phyloP scores from a whole-genome alignment of 352 stramenopile species.

The Pythium folliculosum region DNA sequence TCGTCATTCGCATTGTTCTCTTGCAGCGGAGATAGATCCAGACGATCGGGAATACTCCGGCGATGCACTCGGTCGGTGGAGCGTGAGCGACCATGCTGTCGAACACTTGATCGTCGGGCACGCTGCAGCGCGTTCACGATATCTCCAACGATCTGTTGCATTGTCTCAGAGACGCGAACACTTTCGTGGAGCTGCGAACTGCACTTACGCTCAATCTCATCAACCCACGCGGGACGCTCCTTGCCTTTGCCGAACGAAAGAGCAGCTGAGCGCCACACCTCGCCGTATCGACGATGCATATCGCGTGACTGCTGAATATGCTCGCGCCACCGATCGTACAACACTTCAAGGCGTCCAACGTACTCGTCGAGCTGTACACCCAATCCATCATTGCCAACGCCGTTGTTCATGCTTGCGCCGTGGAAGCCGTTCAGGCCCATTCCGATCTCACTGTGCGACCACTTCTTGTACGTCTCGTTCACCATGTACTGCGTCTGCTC shows the following conservation, averaged over 20 bases:
- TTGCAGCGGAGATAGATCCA: constrained; percentile 13
- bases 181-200: constrained; percentile 50
- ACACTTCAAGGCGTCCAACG: constrained; percentile 51
- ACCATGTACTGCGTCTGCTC: constrained; percentile 83
- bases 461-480: constrained; percentile 72
- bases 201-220: constrained; percentile 62
- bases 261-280: constrained; percentile 41
- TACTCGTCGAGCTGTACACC: constrained; percentile 59
- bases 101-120: constrained; percentile 42
- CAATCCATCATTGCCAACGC: constrained; percentile 2
- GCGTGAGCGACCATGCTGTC: constrained; percentile 33
- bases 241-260: constrained; percentile 36
- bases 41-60: constrained; percentile 21
- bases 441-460: constrained; percentile 56
- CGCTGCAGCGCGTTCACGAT: constrained; percentile 45
- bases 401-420: constrained; percentile 7
- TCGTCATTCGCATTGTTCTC: constrained; percentile 27
- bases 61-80: constrained; percentile 29
- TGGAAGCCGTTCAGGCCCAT: constrained; percentile 22
- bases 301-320: constrained; percentile 58
- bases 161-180: constrained; percentile 54
- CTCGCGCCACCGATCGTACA: constrained; percentile 57
- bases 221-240: constrained; percentile 48
- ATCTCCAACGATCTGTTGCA: constrained; percentile 56
- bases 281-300: constrained; percentile 49